phyloP scores from a whole-genome alignment of 345 rosid species.

The Populus pruinosa region DNA sequence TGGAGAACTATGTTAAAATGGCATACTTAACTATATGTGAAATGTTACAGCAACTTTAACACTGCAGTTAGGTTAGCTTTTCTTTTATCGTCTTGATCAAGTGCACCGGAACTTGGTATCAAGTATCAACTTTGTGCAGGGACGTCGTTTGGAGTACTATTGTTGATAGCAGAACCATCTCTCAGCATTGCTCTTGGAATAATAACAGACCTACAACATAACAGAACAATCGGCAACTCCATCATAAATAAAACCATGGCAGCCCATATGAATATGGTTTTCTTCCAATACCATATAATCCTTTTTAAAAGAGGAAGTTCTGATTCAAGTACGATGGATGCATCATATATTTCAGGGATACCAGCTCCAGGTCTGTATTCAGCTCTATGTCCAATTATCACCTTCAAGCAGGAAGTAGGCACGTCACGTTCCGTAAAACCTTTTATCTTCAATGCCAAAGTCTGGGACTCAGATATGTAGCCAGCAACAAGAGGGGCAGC shows the following conservation, averaged over 20 bases:
- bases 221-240: slow-evolving; percentile 43
- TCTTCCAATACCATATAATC: slow-evolving; percentile 77
- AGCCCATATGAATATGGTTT: slow-evolving; percentile 61
- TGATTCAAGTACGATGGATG: slow-evolving; percentile 51
- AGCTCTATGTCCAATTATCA: slow-evolving; percentile 66
- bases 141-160: slow-evolving; percentile 10
- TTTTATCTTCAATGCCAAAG: slow-evolving; percentile 49
- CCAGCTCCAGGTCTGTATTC: slow-evolving; percentile 63
- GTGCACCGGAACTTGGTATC: background rate
- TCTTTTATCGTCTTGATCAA: slow-evolving; percentile 13
- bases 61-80: background rate
- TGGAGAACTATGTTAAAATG: background rate
- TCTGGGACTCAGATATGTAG: slow-evolving; percentile 70
- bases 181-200: slow-evolving; percentile 49
- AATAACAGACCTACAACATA: slow-evolving; percentile 56
- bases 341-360: slow-evolving; percentile 75
- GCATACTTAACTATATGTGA: background rate
- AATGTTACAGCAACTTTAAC: background rate
- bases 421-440: slow-evolving; percentile 54
- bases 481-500: slow-evolving; percentile 71
- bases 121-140: slow-evolving; percentile 10
- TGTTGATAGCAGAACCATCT: slow-evolving; percentile 21
- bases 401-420: slow-evolving; percentile 64
- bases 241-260: slow-evolving; percentile 36
- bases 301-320: slow-evolving; percentile 55